phyloP scores from a whole-genome alignment of 129 eudicot species.

The Daucus carota region DNA sequence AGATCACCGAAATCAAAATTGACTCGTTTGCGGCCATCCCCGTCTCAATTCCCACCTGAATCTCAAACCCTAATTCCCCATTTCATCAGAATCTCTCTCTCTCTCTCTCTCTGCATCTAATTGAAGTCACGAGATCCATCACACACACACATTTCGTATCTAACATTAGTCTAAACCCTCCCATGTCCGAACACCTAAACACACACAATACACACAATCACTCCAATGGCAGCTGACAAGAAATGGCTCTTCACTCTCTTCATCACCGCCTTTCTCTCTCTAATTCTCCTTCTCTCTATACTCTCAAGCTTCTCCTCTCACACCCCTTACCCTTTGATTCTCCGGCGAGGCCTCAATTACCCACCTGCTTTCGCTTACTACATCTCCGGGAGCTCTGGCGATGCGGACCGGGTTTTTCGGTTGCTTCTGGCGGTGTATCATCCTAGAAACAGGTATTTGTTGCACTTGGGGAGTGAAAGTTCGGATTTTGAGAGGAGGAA shows the following conservation, averaged over 20 bases:
- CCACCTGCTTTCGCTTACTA: slow-evolving; percentile 89
- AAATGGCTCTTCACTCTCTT: slow-evolving; percentile 82
- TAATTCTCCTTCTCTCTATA: slow-evolving; percentile 48
- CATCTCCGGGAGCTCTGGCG: slow-evolving; percentile 73
- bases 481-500: slow-evolving; percentile 56
- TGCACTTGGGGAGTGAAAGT: slow-evolving; percentile 67
- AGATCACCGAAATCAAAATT: neutral
- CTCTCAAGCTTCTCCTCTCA: slow-evolving; percentile 44
- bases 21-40: neutral
- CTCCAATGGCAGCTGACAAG: slow-evolving; percentile 59
- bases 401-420: slow-evolving; percentile 53
- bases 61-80: slow-evolving; percentile 2
- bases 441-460: slow-evolving; percentile 76
- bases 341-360: slow-evolving; percentile 50
- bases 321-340: slow-evolving; percentile 32
- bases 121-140: neutral
- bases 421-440: slow-evolving; percentile 77
- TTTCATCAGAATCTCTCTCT: no score
- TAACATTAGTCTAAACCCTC: neutral
- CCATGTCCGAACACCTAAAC: slow-evolving; percentile 2
- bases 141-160: neutral
- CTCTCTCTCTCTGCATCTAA: neutral
- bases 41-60: neutral
- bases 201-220: neutral
- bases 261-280: slow-evolving; percentile 63